Evolutionary conservation across 192 early-diverging fungal species (phyloP).

Genomic region (Chytriomyces hyalinus): DNA sequence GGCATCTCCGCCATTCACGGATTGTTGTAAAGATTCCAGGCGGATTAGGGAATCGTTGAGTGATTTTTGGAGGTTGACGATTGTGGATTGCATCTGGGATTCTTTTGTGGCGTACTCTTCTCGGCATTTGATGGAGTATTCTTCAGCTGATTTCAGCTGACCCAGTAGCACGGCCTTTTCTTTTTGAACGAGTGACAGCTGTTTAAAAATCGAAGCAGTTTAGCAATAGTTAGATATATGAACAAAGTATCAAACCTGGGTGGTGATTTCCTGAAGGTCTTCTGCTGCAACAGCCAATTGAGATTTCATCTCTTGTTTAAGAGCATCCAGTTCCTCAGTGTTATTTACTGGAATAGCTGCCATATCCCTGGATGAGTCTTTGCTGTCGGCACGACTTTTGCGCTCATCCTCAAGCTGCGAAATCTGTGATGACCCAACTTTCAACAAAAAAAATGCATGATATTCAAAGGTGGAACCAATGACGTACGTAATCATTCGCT

Average conservation of each 20-base stretch:
- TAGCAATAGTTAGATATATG: neutral
- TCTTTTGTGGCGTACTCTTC: neutral
- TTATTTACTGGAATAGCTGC: neutral
- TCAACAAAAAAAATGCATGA: neutral
- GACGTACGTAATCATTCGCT: slow-evolving; percentile 28
- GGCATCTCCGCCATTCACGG: neutral
- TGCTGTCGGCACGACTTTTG: neutral
- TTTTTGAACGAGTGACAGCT: slow-evolving; percentile 1
- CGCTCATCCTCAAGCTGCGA: neutral
- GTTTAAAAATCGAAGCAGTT: neutral
- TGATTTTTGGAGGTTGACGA: neutral
- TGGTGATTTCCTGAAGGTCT: slow-evolving; percentile 2
- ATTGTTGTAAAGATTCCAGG: neutral
- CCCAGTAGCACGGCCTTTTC: neutral
- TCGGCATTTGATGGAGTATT: neutral
- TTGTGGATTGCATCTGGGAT: neutral
- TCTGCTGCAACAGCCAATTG: neutral
- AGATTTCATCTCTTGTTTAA: neutral
- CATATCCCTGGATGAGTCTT: too few species aligned
- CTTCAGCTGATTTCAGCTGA: slow-evolving; percentile 9
- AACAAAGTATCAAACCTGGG: neutral
- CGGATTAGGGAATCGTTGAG: neutral
- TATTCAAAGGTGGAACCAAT: neutral
- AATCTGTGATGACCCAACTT: neutral
- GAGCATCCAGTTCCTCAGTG: neutral